Percentiles rank a stretch among this genome's conserved stretches.
These are phyloP conservation scores for Ogataea zsoltii DNA, from an alignment of 805 yeast species.

Conservation along the genomic window DNA sequence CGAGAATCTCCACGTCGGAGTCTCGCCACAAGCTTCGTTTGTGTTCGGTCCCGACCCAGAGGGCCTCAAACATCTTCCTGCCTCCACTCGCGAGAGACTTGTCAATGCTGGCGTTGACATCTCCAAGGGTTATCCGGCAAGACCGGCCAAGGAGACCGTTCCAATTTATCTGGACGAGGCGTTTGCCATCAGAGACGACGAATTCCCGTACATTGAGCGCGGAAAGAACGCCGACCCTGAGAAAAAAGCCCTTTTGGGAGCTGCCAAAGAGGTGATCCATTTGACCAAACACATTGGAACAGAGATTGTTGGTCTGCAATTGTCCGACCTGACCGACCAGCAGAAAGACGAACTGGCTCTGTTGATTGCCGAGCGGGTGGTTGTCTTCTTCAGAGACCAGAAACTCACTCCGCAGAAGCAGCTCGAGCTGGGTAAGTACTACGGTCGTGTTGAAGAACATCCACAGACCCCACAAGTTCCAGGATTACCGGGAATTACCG, in stretches of 20 bases:
- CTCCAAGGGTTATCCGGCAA: conserved; percentile 38
- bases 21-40: neutral
- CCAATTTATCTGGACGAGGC: conserved; percentile 44
- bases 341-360: conserved; percentile 50
- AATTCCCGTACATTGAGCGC: conserved; percentile 27
- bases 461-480: conserved; percentile 36
- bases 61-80: conserved; percentile 30
- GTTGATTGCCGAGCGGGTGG: conserved; percentile 47
- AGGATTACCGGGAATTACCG: conserved; percentile 38
- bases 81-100: conserved; percentile 30
- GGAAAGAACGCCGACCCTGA: conserved; percentile 19
- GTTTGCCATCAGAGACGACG: conserved; percentile 35
- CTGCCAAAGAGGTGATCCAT: conserved; percentile 41
- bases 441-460: conserved; percentile 44
- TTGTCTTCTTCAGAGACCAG: conserved; percentile 50
- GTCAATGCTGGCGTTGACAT: conserved; percentile 38
- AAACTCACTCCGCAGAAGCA: conserved; percentile 44
- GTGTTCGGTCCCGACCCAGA: conserved; percentile 17
- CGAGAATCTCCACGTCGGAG: conserved; percentile 7
- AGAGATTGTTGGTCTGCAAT: conserved; percentile 47
- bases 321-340: conserved; percentile 40
- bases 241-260: conserved; percentile 38
- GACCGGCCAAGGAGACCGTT: conserved; percentile 21
- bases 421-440: conserved; percentile 44
- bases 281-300: conserved; percentile 50